These are phyloP conservation scores for Cyphellophora europaea DNA, from an alignment of 2,329 filamentous ascomycete genomes.

Conservation along the genomic window DNA sequence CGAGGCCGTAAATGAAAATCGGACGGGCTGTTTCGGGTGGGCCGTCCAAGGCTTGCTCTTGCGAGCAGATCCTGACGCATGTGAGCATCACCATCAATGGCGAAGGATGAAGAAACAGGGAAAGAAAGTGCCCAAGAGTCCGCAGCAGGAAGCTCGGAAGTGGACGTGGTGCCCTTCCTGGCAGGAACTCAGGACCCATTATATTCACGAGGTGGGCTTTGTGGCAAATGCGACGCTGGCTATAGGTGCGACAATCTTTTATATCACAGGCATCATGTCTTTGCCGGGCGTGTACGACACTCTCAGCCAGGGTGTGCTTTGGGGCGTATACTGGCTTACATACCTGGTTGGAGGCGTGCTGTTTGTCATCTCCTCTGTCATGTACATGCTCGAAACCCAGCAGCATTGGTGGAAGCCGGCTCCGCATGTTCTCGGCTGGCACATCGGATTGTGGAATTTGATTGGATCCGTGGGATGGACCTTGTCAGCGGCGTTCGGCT, in stretches of 20 bases:
- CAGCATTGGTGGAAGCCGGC: constrained; percentile 53
- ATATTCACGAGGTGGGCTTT: constrained; percentile 54
- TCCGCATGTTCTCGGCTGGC: constrained; percentile 51
- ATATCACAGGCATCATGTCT: constrained; percentile 53
- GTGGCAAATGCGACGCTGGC: constrained; percentile 50
- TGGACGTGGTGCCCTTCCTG: constrained; percentile 55
- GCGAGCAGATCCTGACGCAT: constrained; percentile 4
- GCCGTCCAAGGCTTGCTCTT: constrained; percentile 43
- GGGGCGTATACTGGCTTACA: constrained; percentile 53
- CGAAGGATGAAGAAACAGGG: constrained; percentile 25
- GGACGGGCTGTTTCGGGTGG: constrained; percentile 59
- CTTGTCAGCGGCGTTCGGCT: constrained; percentile 47
- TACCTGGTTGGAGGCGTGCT: constrained; percentile 54
- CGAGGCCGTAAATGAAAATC: constrained; percentile 61
- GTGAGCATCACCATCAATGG: constrained; percentile 14
- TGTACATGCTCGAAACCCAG: constrained; percentile 62
- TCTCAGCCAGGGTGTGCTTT: constrained; percentile 33
- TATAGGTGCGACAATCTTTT: constrained; percentile 53
- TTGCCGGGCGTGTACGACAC: constrained; percentile 47
- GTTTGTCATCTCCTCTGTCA: constrained; percentile 48
- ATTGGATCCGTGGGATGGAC: constrained; percentile 56
- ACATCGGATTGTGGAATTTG: constrained; percentile 58
- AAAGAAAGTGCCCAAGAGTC: constrained; percentile 15
- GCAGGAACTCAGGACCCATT: constrained; percentile 49
- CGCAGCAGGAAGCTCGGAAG: constrained; percentile 7